These are phyloP conservation scores for Rubroshorea leprosula DNA, from an alignment of 345 rosid genomes.

Conservation along the genomic window DNA sequence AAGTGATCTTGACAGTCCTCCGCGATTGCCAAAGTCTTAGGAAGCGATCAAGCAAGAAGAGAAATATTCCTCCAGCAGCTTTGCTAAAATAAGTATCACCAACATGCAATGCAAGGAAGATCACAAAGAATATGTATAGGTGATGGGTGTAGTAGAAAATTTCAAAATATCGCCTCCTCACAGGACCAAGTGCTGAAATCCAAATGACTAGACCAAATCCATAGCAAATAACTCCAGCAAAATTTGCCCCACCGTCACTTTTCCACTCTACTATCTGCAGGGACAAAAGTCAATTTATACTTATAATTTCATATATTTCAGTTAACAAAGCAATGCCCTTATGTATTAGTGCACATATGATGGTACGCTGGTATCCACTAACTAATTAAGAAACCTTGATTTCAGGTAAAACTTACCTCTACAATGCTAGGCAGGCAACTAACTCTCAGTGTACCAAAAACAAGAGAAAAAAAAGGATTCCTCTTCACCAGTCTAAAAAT, in stretches of 20 bases:
- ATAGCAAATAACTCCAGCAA: slow-evolving; percentile 71
- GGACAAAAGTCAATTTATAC: not conserved
- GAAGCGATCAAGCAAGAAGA: slow-evolving; percentile 75
- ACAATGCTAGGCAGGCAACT: too few relatives aligned
- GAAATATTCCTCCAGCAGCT: slow-evolving; percentile 67
- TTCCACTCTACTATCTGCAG: slow-evolving; percentile 56
- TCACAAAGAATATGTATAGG: slow-evolving; percentile 62
- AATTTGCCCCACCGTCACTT: slow-evolving; percentile 41
- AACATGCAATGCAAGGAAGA: slow-evolving; percentile 74
- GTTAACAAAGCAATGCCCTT: too few relatives aligned
- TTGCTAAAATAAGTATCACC: slow-evolving; percentile 64
- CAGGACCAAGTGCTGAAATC: slow-evolving; percentile 56
- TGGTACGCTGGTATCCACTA: too few relatives aligned
- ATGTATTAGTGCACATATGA: not conserved
- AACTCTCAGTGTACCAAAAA: too few relatives aligned
- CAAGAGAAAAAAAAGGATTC: too few relatives aligned
- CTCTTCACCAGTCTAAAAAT: too few relatives aligned
- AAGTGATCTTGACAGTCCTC: slow-evolving; percentile 51
- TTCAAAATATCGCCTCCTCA: slow-evolving; percentile 63
- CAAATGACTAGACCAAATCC: slow-evolving; percentile 73
- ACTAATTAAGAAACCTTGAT: too few relatives aligned
- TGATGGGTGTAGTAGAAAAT: slow-evolving; percentile 88
- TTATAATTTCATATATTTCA: not conserved
- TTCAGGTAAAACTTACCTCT: too few relatives aligned
- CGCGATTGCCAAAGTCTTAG: slow-evolving; percentile 78